These are phyloP conservation scores for Lactarius quietus DNA, from an alignment of 768 basidiomycete genomes.

Conservation along the genomic window DNA sequence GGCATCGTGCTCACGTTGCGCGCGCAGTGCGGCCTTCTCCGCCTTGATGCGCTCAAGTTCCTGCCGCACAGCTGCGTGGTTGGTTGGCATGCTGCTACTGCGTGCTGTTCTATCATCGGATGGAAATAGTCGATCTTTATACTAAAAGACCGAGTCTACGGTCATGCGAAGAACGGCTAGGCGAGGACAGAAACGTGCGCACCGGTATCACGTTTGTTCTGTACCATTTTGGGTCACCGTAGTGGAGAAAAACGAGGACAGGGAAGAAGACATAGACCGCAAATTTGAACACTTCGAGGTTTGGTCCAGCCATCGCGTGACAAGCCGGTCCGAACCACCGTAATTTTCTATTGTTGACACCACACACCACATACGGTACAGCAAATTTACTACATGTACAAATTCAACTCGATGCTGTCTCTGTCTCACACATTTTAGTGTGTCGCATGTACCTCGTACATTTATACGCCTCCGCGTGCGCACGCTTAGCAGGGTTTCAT, in stretches of 20 bases:
- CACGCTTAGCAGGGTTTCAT: slow-evolving; percentile 58
- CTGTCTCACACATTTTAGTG: background rate
- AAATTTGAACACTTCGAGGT: slow-evolving; percentile 90
- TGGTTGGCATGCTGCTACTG: slow-evolving; percentile 52
- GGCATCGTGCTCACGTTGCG: slow-evolving; percentile 43
- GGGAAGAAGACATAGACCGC: slow-evolving; percentile 83
- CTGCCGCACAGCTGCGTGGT: slow-evolving; percentile 59
- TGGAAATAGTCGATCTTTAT: slow-evolving; percentile 70
- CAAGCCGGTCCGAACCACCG: slow-evolving; percentile 4
- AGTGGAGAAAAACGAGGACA: slow-evolving; percentile 74
- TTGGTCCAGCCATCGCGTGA: slow-evolving; percentile 54
- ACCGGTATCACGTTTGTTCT: slow-evolving; percentile 72
- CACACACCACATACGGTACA: background rate
- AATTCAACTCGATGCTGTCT: background rate
- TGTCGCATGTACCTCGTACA: background rate
- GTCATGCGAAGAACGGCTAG: background rate
- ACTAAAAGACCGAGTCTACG: slow-evolving; percentile 39
- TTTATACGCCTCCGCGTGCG: background rate
- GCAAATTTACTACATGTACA: background rate
- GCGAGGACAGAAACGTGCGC: slow-evolving; percentile 28
- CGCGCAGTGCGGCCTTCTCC: slow-evolving; percentile 46
- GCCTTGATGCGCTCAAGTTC: slow-evolving; percentile 72
- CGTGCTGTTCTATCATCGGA: slow-evolving; percentile 53
- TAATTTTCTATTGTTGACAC: background rate
- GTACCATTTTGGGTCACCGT: slow-evolving; percentile 89